Conservation (phyloP, 495 filamentous ascomycete species). For the Echria macrotheca region DNA sequence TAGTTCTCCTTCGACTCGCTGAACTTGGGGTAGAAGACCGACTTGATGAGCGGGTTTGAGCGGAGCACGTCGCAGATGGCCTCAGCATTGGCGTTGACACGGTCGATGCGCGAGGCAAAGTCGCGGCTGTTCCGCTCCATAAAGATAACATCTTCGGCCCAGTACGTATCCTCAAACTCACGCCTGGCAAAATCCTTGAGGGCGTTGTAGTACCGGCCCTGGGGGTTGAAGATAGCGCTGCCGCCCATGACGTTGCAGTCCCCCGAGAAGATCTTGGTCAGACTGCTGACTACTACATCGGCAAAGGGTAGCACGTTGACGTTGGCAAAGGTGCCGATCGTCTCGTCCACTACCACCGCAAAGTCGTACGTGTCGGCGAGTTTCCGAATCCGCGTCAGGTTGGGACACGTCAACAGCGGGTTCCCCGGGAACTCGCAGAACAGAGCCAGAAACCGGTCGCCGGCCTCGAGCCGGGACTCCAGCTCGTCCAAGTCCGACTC, state of each 20-base stretch:
- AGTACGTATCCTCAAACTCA: slow-evolving; percentile 84
- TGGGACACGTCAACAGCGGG: slow-evolving; percentile 77
- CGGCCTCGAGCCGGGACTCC: slow-evolving; percentile 61
- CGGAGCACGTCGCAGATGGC: slow-evolving; percentile 65
- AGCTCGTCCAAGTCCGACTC: slow-evolving; percentile 81
- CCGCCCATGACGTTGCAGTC: slow-evolving; percentile 99
- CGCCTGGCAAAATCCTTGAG: slow-evolving; percentile 56
- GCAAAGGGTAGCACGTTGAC: slow-evolving; percentile 84
- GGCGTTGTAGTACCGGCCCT: slow-evolving; percentile 59
- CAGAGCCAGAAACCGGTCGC: slow-evolving; percentile 75
- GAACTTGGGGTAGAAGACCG: slow-evolving; percentile 82
- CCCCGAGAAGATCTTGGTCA: slow-evolving; percentile 96
- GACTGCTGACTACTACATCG: slow-evolving; percentile 86
- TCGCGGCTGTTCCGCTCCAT: slow-evolving; percentile 95
- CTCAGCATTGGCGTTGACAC: slow-evolving; percentile 84
- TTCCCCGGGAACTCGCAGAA: slow-evolving; percentile 97
- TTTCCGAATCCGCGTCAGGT: slow-evolving; percentile 70
- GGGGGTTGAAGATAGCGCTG: slow-evolving; percentile 78
- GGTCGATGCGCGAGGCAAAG: slow-evolving; percentile 74
- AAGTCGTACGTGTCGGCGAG: slow-evolving; percentile 85
- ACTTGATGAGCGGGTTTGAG: slow-evolving; percentile 57
- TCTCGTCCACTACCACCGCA: slow-evolving; percentile 89
- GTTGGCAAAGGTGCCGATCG: slow-evolving; percentile 92
- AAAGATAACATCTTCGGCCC: slow-evolving; percentile 89
- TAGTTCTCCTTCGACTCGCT: slow-evolving; percentile 64